Evolutionary conservation across 2,329 filamentous ascomycete species (phyloP).

Genomic region (Colletotrichum gloeosporioides): DNA sequence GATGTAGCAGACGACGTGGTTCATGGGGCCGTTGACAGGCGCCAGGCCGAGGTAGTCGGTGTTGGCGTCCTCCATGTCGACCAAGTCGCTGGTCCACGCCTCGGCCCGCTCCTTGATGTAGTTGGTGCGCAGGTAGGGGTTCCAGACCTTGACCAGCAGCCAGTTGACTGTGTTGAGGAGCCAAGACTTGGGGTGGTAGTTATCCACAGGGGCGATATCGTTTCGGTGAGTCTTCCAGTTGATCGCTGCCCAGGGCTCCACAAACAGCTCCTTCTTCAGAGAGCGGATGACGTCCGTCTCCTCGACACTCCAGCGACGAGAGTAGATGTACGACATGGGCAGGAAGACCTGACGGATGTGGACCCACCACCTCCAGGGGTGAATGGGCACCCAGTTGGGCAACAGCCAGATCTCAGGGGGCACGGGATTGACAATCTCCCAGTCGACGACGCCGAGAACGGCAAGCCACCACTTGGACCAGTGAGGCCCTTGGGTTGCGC

Average conservation of each 20-base stretch:
- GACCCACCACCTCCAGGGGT: conserved; percentile 97
- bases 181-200: conserved; percentile 93
- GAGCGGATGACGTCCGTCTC: conserved; percentile 75
- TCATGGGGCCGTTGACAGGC: conserved; percentile 90
- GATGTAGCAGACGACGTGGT: conserved; percentile 85
- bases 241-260: conserved; percentile 78
- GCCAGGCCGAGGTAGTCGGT: conserved; percentile 87
- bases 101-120: conserved; percentile 75
- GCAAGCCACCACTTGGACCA: conserved; percentile 98
- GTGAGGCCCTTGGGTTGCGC: conserved; percentile 83
- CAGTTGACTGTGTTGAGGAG: conserved; percentile 81
- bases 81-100: conserved; percentile 79
- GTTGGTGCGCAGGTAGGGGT: conserved; percentile 74
- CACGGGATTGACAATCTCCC: conserved; percentile 94
- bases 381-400: conserved; percentile 87
- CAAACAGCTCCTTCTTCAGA: conserved; percentile 82
- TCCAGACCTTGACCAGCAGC: conserved; percentile 79
- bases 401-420: conserved; percentile 94
- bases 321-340: conserved; percentile 90
- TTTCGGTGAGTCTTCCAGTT: conserved; percentile 82
- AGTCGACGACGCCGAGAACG: conserved; percentile 80
- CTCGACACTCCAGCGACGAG: conserved; percentile 79
- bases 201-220: conserved; percentile 78
- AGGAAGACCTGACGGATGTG: conserved; percentile 97
- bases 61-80: conserved; percentile 92